phyloP scores from a whole-genome alignment of 2,329 filamentous ascomycete species.

The Oidium heveae region DNA sequence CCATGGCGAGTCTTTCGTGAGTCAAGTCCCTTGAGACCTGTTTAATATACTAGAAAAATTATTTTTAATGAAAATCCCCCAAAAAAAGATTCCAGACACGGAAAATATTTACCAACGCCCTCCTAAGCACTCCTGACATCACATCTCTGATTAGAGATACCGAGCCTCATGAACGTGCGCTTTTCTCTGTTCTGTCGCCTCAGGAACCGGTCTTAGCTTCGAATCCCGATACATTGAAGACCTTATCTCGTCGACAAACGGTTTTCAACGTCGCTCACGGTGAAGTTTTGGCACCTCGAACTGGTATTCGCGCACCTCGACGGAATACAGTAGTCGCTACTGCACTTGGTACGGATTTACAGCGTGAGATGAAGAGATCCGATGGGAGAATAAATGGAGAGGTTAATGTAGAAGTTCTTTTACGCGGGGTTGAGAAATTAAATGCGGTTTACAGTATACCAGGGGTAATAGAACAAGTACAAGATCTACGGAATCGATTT shows the following conservation, averaged over 20 bases:
- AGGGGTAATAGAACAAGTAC: constrained; percentile 54
- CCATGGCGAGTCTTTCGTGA: constrained; percentile 51
- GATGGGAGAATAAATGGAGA: constrained; percentile 45
- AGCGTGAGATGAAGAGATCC: constrained; percentile 44
- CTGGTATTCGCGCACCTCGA: constrained; percentile 26
- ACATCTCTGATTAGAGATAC: constrained; percentile 87
- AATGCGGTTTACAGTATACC: constrained; percentile 67
- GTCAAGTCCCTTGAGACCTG: constrained; percentile 11
- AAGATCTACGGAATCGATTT: constrained; percentile 43
- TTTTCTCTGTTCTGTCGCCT: constrained; percentile 63
- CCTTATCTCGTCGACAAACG: constrained; percentile 27
- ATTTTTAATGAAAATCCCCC: too few relatives aligned
- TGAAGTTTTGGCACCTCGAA: constrained; percentile 29
- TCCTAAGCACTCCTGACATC: constrained; percentile 74
- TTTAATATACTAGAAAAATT: too few relatives aligned
- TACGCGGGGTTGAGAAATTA: constrained; percentile 72
- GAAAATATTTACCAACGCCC: constrained; percentile 87
- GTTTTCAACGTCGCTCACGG: constrained; percentile 38
- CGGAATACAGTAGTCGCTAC: constrained; percentile 70
- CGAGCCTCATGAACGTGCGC: constrained; percentile 74
- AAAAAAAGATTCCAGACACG: constrained; percentile 51
- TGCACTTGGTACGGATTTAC: constrained; percentile 67
- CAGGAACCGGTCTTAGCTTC: constrained; percentile 20
- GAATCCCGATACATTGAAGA: constrained; percentile 20
- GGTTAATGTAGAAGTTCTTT: constrained; percentile 62